These are phyloP conservation scores for Chondrus crispus DNA, from an alignment of 23 red algal genomes.

Conservation along the genomic window DNA sequence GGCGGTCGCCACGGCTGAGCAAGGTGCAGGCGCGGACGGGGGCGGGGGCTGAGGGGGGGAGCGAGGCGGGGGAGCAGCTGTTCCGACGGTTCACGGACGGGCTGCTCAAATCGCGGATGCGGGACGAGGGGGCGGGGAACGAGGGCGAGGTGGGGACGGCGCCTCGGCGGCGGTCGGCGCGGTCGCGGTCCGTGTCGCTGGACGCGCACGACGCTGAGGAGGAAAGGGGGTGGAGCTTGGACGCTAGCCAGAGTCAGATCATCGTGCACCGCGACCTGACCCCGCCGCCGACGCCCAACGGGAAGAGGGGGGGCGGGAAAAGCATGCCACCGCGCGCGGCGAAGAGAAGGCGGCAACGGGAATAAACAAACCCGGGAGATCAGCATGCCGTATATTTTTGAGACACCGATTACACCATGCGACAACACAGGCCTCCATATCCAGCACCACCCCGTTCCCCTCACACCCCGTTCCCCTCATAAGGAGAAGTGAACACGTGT, in stretches of 20 bases:
- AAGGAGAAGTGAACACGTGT: too few species aligned
- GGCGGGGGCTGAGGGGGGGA: neutral
- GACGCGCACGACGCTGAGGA: neutral
- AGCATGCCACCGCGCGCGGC: neutral
- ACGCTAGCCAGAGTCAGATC: slow-evolving; percentile 53
- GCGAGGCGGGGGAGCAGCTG: neutral
- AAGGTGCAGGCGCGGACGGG: neutral
- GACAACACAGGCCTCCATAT: too few species aligned
- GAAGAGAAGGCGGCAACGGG: neutral
- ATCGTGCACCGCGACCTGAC: slow-evolving; percentile 67
- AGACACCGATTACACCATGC: too few species aligned
- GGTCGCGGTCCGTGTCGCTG: slow-evolving; percentile 6
- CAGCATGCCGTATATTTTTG: too few species aligned
- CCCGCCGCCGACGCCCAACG: slow-evolving; percentile 26
- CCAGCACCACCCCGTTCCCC: too few species aligned
- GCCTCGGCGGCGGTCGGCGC: neutral
- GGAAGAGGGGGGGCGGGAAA: neutral
- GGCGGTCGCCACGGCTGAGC: slow-evolving; percentile 4
- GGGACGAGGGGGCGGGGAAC: neutral
- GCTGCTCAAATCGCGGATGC: neutral
- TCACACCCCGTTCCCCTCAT: too few species aligned
- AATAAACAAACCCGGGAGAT: too few species aligned
- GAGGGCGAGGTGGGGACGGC: neutral
- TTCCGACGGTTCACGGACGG: neutral
- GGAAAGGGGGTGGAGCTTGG: slow-evolving; percentile 47